Base-by-base conservation (phyloP, 768 basidiomycete genomes). In the Lepiota subincarnata region DNA sequence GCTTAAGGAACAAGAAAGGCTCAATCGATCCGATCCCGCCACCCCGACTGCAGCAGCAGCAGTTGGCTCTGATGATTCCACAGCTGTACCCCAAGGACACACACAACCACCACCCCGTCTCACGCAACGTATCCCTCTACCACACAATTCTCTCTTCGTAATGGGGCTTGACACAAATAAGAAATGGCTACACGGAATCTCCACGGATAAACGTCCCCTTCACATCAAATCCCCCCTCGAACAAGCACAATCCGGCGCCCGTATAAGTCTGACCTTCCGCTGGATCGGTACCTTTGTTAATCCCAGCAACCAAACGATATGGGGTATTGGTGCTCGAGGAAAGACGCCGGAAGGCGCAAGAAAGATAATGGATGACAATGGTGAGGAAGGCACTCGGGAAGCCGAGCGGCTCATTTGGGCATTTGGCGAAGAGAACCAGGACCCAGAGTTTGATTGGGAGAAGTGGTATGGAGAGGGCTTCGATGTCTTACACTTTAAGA, bases 111-210 rank as follows among this genome's bases (percentile, higher is more conserved):
- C 62, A 11, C 70, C 74, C 6, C 72, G 78, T 4, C 62, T 62
- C 1, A 65, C 78, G 0, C 87, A 89, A 64, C 82, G 82, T 55
- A 78, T 92, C 16, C 82, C 84, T 0, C 79, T 92, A 0, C 87
- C 87, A 0, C 83, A 91, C 60, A 90, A 89, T 64, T 89, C 87
- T 4, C 83, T 91, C 77, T 91, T 92, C 64, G 83, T 89, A 55
- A 73, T 92, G 72, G 89, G 89, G 0, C 76, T 82, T 4, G 73
- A 76, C 49, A 91, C 89, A 44, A 92, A 92, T 60, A 70, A 72
- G 50, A 76, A 74, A 54, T 92, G 88, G 86, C 69, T 90, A 50
- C 89, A 92, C 61, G 82, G 80, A 38, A 87, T 92, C 58, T 80
- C 82, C 55, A 81, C 81, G 50, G 89, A 92, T 69, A 90, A 87